These are phyloP conservation scores for Baudoinia panamericana DNA, from an alignment of 495 filamentous ascomycete genomes.

Conservation along the genomic window DNA sequence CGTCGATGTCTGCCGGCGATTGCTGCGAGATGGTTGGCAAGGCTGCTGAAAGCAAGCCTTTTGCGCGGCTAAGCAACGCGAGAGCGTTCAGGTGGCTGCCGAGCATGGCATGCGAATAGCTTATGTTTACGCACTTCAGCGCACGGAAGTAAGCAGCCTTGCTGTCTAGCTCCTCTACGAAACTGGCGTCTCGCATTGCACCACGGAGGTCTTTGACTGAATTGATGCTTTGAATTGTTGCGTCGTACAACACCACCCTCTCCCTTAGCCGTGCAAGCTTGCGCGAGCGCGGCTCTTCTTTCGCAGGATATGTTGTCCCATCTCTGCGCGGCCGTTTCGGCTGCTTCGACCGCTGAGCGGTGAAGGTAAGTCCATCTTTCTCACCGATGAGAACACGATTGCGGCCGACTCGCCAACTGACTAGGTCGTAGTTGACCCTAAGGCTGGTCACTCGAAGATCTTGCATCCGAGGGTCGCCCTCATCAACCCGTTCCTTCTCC, in stretches of 20 bases:
- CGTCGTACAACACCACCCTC: conserved; percentile 83
- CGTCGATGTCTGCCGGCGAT: background rate
- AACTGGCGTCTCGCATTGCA: conserved; percentile 68
- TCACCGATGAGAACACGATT: conserved; percentile 78
- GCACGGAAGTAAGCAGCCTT: conserved; percentile 78
- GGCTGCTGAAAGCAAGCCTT: conserved; percentile 35
- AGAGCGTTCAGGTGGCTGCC: conserved; percentile 65
- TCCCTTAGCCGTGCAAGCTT: conserved; percentile 74
- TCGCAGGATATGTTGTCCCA: conserved; percentile 36
- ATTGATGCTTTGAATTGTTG: conserved; percentile 77
- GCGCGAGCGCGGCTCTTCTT: conserved; percentile 43
- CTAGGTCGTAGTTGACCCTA: conserved; percentile 79
- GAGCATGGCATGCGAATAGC: conserved; percentile 67
- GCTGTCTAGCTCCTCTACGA: conserved; percentile 61
- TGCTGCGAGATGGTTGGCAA: background rate
- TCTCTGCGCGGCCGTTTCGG: conserved; percentile 43
- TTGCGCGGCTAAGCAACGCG: conserved; percentile 63
- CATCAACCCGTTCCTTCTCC: conserved; percentile 64
- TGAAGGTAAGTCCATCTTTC: conserved; percentile 62
- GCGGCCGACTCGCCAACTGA: conserved; percentile 88
- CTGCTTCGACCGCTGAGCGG: conserved; percentile 35
- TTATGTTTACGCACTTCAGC: conserved; percentile 75
- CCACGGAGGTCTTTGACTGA: conserved; percentile 82
- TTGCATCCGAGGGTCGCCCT: conserved; percentile 80
- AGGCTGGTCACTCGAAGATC: conserved; percentile 83